Base-by-base conservation (phyloP, 2,329 filamentous ascomycete species). In the Sordariomycetes sp. region DNA sequence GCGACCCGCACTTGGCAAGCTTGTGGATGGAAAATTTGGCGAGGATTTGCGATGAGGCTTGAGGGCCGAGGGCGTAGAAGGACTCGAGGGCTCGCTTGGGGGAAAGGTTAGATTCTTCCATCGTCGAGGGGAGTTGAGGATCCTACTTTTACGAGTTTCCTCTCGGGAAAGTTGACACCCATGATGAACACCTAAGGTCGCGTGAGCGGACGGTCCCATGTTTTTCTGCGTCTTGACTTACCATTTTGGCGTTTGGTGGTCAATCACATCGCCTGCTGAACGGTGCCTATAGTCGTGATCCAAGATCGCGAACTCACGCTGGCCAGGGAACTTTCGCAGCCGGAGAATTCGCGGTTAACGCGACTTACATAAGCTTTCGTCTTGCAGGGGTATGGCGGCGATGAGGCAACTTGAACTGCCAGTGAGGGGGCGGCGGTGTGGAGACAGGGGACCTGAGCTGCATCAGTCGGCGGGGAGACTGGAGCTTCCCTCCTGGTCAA, bases 1-100 rank as follows among this genome's bases (percentile, higher is more conserved):
- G 64, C 7, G 76, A 70, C 54, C 83, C 84, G 46, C 96, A 69
- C 51, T 79, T 83, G 44, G 85, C 83, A 37, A 75, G 80, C 20
- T 86, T 80, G 63, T 94, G 85, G 54, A 98, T 93, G 48, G 81
- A 80, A 64, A 86, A 82, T 51, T 86, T 88, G 44, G 92, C 85
- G 67, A 96, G 82, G 47, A 98, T 79, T 28, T 79, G 77, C 33
- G 72, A 63, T 35, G 82, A 83, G 21, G 74, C 64, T 44, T 75
- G 70, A 25, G 77, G 71, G 7, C 88, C 88, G 39, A 95, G 72
- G 41, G 83, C 85, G 57, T 93, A 95, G 70, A 95, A 94, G 38
- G 72, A 73, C 59, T 86, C 73, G 44, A 98, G 82, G 31, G 75
- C 78, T 70, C 76, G 79, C 81, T 76, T 8, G 18, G 21, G 15